Evolutionary conservation across 1,284 basidiomycete species (phyloP).

Genomic region (Flammula alnicola): DNA sequence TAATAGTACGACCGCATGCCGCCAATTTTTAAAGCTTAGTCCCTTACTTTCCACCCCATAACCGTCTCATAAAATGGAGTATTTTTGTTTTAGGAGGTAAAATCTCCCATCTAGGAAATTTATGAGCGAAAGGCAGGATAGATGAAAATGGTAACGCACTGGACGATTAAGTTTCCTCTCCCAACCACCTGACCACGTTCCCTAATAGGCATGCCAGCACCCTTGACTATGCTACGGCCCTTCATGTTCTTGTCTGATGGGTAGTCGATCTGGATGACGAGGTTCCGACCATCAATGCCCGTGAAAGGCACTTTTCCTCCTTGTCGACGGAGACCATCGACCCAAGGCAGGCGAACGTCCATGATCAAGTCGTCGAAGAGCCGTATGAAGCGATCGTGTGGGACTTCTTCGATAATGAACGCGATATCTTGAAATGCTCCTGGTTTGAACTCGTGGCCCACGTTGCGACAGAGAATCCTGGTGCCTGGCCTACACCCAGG

Average conservation of each 20-base stretch:
- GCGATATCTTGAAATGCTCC: conserved; percentile 77
- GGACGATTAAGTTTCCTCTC: conserved; percentile 80
- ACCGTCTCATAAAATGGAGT: conserved; percentile 31
- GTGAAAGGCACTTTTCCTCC: conserved; percentile 59
- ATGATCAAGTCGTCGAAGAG: conserved; percentile 75
- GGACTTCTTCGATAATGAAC: conserved; percentile 79
- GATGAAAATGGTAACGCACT: conserved; percentile 46
- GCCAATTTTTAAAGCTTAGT: background rate
- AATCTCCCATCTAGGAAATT: conserved; percentile 40
- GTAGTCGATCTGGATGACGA: conserved; percentile 66
- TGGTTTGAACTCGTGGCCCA: conserved; percentile 77
- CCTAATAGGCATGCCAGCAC: conserved; percentile 86
- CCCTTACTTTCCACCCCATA: conserved; percentile 28
- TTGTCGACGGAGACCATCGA: conserved; percentile 59
- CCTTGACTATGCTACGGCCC: conserved; percentile 63
- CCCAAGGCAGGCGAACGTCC: conserved; percentile 72
- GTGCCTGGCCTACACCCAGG: conserved; percentile 76
- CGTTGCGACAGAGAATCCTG: conserved; percentile 74
- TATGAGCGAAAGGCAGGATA: background rate
- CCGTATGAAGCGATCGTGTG: conserved; percentile 72
- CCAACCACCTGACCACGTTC: conserved; percentile 65
- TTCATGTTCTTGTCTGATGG: conserved; percentile 67
- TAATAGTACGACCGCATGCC: background rate
- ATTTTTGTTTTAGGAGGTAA: conserved; percentile 32
- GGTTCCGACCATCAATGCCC: conserved; percentile 73